Evolutionary conservation across 78 protist species (phyloP), one percentile per base, ranked within the genome.

Genomic region (Diacronema lutheri): DNA sequence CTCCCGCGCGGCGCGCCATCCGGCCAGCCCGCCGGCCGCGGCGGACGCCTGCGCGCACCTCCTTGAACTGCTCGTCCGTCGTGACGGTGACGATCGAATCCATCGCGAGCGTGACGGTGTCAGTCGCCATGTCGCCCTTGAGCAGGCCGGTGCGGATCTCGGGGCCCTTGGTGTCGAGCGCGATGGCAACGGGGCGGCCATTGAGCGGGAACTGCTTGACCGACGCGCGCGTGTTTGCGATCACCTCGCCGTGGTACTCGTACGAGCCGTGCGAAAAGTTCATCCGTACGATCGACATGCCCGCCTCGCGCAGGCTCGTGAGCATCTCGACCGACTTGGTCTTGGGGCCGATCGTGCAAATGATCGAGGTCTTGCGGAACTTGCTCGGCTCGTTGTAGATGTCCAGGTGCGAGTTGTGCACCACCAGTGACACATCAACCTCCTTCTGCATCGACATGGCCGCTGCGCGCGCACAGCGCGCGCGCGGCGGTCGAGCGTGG

Each of bases 231-330:
- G 89, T 90, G 66, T 93, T 93, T 81, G 40, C 91, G 83, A 94
- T 90, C 33, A 94, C 93, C 72, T 85, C 74, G 50, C 74, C 89
- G 84, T 94, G 97, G 89, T 92, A 94, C 92, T 94, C 96, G 72
- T 94, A 95, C 41, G 93, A 81, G 57, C 96, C 96, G 86, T 94
- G 96, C n/a, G 96, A 94, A 66, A 94, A 94, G 87, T 94, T 94
- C 37, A 88, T 68, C 69, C 96, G 91, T 44, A 88, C 89, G 68
- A 93, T 64, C 35, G 86, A 79, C 93, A 94, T 88, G 62, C 96
- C 96, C 65, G 90, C 86, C 50, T 88, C 62, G 81, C 93, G 90
- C 72, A 94, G 83, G 68, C 69, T 71, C 21, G 84, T 79, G 65
- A 94, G 60, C 77, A 58, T 23, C 66, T 94, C 96, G 44, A 89